phyloP scores from a whole-genome alignment of 164 flowering plant species.

The Stephania cephalantha region DNA sequence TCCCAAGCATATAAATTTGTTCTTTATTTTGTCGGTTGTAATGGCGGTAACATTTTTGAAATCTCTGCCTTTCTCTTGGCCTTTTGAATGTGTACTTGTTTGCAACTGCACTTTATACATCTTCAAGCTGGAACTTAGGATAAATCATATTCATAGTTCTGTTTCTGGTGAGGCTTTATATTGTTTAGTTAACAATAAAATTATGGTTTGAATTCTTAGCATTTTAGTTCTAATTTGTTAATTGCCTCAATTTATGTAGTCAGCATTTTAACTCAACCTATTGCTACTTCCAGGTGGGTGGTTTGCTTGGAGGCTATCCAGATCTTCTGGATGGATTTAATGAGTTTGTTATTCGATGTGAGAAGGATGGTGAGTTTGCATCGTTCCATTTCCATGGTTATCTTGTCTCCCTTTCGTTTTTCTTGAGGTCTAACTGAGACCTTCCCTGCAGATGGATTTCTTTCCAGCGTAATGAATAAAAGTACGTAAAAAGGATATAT shows the following conservation, averaged over 20 bases:
- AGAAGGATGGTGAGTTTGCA: constrained; percentile 49
- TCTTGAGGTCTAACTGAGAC: constrained; percentile 19
- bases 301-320: constrained; percentile 63
- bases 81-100: too few species aligned
- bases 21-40: too few species aligned
- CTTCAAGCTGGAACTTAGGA: too few species aligned
- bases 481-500: constrained; percentile 39
- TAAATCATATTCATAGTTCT: too few species aligned
- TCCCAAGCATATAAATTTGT: too few species aligned
- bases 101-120: too few species aligned
- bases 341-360: constrained; percentile 60
- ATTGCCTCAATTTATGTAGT: not conserved
- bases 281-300: constrained; percentile 45
- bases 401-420: constrained; percentile 8
- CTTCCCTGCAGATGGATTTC: constrained; percentile 63
- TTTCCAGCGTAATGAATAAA: constrained; percentile 58
- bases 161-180: too few species aligned
- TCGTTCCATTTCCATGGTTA: not conserved
- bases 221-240: too few species aligned
- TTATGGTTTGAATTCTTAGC: too few species aligned
- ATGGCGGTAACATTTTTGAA: too few species aligned
- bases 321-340: constrained; percentile 76
- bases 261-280: constrained; percentile 6
- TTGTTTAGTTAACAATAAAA: too few species aligned
- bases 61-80: too few species aligned